Evolutionary conservation across 2,329 filamentous ascomycete species (phyloP).

Genomic region (Talaromyces atroroseus): DNA sequence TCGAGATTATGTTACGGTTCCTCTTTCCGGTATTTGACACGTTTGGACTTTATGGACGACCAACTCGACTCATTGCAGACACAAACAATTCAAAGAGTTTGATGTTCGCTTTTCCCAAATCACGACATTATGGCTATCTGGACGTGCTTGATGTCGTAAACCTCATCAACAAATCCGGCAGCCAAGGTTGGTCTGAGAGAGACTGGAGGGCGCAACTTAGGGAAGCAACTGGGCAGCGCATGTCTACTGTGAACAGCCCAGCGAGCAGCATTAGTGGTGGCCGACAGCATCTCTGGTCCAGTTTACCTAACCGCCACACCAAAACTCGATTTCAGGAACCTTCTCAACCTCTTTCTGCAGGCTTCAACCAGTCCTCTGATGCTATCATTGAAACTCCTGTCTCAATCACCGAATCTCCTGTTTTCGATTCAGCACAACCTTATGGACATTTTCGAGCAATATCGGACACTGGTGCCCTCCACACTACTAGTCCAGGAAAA

Average conservation of each 20-base stretch:
- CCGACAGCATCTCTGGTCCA: conserved; percentile 39
- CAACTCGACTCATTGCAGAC: conserved; percentile 79
- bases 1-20: conserved; percentile 91
- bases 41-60: conserved; percentile 85
- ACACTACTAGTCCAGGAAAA: conserved; percentile 7
- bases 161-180: conserved; percentile 73
- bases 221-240: conserved; percentile 64
- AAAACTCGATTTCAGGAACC: conserved; percentile 29
- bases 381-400: conserved; percentile 26
- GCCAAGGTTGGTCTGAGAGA: conserved; percentile 70
- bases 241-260: conserved; percentile 34
- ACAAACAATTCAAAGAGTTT: conserved; percentile 79
- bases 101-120: conserved; percentile 96
- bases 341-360: conserved; percentile 19
- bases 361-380: conserved; percentile 33
- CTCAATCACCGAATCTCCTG: not conserved
- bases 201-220: conserved; percentile 90
- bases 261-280: conserved; percentile 54
- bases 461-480: conserved; percentile 29
- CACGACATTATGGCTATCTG: conserved; percentile 81
- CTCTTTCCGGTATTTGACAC: conserved; percentile 92
- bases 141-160: conserved; percentile 79
- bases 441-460: conserved; percentile 25
- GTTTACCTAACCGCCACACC: conserved; percentile 30
- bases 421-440: not conserved